Evolutionary conservation across 2,329 filamentous ascomycete genomes (phyloP), one percentile per base, ranked within the genome.

Genomic region (Ophiosphaerella herpotricha): DNA sequence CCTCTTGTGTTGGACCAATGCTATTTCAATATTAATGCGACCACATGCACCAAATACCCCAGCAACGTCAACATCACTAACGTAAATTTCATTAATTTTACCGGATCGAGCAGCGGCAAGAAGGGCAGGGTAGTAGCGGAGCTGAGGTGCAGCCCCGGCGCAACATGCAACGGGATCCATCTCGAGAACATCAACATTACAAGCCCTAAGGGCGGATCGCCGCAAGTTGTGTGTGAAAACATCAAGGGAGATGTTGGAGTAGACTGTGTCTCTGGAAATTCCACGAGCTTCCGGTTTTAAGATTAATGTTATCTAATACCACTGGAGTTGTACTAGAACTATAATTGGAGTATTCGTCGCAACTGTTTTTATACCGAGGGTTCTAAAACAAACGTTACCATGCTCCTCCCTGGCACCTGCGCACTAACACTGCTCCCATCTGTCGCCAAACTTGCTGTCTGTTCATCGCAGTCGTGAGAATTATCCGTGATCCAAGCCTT

Each of bases 1-100:
- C 77, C 81, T 0, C 75, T 84, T 18, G 81, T 84, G 32, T 71
- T 86, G 7, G 83, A 86, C 60, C 82, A 83, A 24, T 86, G 84
- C 70, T 86, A 86, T 68, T 85, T 85, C 67, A 80, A 85, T 53
- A 74, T 83, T 54, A 77, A 80, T 47, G 57, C 73, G 3, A 77
- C 77, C 1, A 75, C 77, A 2, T 86, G 83, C 58, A 76, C 78
- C 2, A 50, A 74, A 12, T 80, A 82, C 54, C 83, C 83, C 0
- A 83, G 81, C 0, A 73, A 75, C 7, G 82, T 85, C 57, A 81
- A 85, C 58, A 79, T 86, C 48, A 82, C 80, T 23, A 80, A 85
- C 61, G 77, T 86, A 29, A 73, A 72, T 0, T 86, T 86, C 52
- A 75, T 84, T 59, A 85, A 85, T 60, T 79, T 86, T 52, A 76